These are phyloP conservation scores for Pseudogymnoascus pannorum DNA, from an alignment of 2,329 filamentous ascomycete genomes.

Conservation along the genomic window DNA sequence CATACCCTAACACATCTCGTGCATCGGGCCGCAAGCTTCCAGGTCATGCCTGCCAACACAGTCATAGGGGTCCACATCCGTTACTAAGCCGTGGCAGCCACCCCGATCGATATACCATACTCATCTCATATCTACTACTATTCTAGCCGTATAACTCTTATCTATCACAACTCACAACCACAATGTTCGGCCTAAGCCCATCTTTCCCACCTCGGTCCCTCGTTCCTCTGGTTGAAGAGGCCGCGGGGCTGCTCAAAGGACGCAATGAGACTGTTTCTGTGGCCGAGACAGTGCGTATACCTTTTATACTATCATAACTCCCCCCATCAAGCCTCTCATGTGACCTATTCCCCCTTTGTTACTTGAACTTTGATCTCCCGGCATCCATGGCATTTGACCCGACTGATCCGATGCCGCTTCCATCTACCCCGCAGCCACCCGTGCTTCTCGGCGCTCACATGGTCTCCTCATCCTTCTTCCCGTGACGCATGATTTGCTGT, in stretches of 20 bases:
- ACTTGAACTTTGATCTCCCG: no score
- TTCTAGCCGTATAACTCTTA: neutral
- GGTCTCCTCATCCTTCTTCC: neutral
- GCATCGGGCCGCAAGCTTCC: conserved; percentile 3
- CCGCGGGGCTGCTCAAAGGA: conserved; percentile 45
- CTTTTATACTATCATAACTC: conserved; percentile 5
- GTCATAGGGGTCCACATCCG: neutral
- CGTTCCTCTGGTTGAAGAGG: conserved; percentile 32
- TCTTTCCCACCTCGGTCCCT: neutral
- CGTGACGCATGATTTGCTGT: neutral
- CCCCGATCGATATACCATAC: no score
- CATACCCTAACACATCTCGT: neutral
- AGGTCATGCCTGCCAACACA: conserved; percentile 1
- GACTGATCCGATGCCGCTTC: neutral
- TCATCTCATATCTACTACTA: no score
- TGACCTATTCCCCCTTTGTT: neutral
- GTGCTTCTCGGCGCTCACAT: neutral
- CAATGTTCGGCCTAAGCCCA: neutral
- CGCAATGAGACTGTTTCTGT: conserved; percentile 51
- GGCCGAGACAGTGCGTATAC: conserved; percentile 47
- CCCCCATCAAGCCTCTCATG: neutral
- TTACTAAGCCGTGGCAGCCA: no score
- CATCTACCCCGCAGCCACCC: neutral
- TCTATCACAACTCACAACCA: neutral
- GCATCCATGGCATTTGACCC: no score